Conservation (phyloP, 2,329 filamentous ascomycete species). For the Parafenestella ontariensis region DNA sequence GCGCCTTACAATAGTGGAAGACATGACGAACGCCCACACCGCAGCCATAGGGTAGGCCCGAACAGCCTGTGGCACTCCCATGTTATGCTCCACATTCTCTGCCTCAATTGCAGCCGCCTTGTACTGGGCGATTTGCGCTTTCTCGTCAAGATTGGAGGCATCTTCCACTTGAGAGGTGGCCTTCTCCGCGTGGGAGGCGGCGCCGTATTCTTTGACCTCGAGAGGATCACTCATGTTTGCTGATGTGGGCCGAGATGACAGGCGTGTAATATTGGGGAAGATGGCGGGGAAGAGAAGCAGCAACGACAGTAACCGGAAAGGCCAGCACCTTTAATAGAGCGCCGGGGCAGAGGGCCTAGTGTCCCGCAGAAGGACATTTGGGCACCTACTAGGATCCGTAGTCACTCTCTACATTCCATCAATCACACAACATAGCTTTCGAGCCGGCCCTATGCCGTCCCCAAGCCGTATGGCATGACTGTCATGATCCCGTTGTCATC, state of each 20-base stretch:
- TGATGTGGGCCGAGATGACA: slow-evolving; percentile 21
- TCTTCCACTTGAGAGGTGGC: slow-evolving; percentile 28
- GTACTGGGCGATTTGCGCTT: slow-evolving; percentile 52
- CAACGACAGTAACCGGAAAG: slow-evolving; percentile 11
- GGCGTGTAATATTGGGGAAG: slow-evolving; percentile 17
- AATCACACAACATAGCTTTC: slow-evolving; percentile 24
- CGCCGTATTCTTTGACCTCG: slow-evolving; percentile 24
- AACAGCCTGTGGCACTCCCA: slow-evolving; percentile 59
- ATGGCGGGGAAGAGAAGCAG: slow-evolving; percentile 25
- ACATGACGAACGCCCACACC: slow-evolving; percentile 64
- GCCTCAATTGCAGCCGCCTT: slow-evolving; percentile 64
- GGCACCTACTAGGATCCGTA: slow-evolving; percentile 19
- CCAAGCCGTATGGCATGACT: slow-evolving; percentile 18
- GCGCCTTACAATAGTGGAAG: slow-evolving; percentile 59
- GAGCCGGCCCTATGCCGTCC: slow-evolving; percentile 22
- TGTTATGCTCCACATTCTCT: slow-evolving; percentile 61
- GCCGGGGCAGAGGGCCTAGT: slow-evolving; percentile 16
- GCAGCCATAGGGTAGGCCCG: slow-evolving; percentile 61
- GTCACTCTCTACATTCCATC: slow-evolving; percentile 25
- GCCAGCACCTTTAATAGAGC: slow-evolving; percentile 26
- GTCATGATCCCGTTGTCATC: slow-evolving; percentile 17
- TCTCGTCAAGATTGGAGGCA: slow-evolving; percentile 42
- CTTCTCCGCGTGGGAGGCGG: slow-evolving; percentile 28
- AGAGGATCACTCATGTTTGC: slow-evolving; percentile 32
- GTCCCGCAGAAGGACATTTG: slow-evolving; percentile 8